Evolutionary conservation across 2,329 filamentous ascomycete species (phyloP).

Genomic region (Aureobasidium melanogenum): DNA sequence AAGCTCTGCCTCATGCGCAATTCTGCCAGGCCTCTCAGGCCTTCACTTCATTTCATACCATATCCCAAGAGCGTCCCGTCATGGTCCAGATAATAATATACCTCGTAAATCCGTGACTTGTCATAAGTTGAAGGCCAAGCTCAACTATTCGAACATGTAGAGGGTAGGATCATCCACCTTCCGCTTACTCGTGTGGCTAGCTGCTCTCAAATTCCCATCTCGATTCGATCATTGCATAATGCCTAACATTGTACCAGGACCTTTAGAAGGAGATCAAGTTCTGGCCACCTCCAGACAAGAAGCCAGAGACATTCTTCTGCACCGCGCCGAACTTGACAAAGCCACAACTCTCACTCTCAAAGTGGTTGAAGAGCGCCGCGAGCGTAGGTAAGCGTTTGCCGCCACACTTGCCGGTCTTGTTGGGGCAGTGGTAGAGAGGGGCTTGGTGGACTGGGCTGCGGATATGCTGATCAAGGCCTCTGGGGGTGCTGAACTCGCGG

Average conservation of each 20-base stretch:
- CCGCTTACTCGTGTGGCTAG: neutral
- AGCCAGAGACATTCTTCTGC: neutral
- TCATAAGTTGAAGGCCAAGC: neutral
- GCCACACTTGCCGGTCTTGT: constrained; percentile 14
- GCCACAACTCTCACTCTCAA: constrained; percentile 37
- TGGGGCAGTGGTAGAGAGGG: constrained; percentile 35
- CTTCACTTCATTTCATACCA: neutral
- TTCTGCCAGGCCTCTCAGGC: neutral
- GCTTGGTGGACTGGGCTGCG: neutral
- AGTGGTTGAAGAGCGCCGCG: constrained; percentile 36
- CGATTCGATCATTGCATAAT: neutral
- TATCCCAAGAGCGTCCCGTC: neutral
- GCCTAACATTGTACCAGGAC: too few species aligned
- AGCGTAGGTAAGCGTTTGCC: constrained; percentile 30
- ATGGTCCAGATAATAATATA: neutral
- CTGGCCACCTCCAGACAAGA: neutral
- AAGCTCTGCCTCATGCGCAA: neutral
- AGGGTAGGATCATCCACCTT: neutral
- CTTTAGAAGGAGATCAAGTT: neutral
- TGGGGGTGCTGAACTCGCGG: constrained; percentile 28
- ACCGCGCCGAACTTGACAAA: constrained; percentile 28
- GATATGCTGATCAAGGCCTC: neutral
- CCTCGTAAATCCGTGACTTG: neutral
- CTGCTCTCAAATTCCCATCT: neutral
- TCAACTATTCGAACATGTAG: neutral